Conservation (phyloP, 208 protist species). For the Acanthamoeba castellanii region DNA sequence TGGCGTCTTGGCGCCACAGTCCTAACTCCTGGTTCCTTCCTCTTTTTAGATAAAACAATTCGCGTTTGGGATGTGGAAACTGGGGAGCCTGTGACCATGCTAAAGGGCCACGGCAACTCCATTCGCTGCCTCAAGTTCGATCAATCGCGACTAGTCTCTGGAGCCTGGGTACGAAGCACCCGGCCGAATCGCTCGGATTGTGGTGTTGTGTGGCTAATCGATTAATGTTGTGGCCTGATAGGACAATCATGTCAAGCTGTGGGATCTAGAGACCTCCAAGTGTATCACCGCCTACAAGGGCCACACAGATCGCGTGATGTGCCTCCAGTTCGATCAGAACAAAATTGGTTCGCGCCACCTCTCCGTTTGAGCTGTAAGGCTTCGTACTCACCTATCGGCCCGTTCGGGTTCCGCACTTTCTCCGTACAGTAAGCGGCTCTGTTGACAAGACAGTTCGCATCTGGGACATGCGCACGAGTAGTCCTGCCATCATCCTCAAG, state of each 20-base stretch:
- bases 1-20: too few species aligned
- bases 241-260: conserved; percentile 63
- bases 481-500: conserved; percentile 9
- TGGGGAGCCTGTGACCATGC: conserved; percentile 14
- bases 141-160: conserved; percentile 7
- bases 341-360: conserved; percentile 36
- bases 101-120: conserved; percentile 44
- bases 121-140: conserved; percentile 63
- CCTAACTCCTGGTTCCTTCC: too few species aligned
- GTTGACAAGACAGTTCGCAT: conserved; percentile 30
- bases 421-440: conserved; percentile 21
- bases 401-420: too few species aligned
- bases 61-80: conserved; percentile 53
- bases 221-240: neutral
- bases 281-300: conserved; percentile 45
- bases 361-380: neutral
- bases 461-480: conserved; percentile 53
- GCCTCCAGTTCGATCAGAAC: conserved; percentile 57
- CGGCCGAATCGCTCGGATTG: neutral
- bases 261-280: conserved; percentile 45
- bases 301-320: conserved; percentile 54
- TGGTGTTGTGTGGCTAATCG: neutral
- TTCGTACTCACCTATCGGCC: neutral
- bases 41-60: conserved; percentile 48
- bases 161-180: conserved; percentile 26